phyloP scores from a whole-genome alignment of 2,329 filamentous ascomycete genomes.

The Penicillium olsonii region DNA sequence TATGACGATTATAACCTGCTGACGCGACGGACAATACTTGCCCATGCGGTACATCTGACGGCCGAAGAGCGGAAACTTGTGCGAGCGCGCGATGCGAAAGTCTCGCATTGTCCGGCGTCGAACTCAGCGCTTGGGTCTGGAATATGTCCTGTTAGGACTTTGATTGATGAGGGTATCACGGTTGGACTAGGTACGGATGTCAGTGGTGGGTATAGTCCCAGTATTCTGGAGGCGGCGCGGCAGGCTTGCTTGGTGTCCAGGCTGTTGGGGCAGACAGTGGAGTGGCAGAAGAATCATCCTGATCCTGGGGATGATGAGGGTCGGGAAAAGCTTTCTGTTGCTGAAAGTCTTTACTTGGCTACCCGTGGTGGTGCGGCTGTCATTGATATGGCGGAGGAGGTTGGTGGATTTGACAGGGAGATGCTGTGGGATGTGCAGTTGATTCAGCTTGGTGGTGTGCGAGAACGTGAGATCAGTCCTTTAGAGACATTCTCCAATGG shows the following conservation, averaged over 20 bases:
- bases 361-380: constrained; percentile 85
- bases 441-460: constrained; percentile 61
- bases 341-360: constrained; percentile 82
- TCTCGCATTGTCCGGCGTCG: constrained; percentile 78
- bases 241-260: constrained; percentile 79
- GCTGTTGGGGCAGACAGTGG: constrained; percentile 57
- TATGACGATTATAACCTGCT: constrained; percentile 76
- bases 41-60: constrained; percentile 78
- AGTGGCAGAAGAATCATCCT: constrained; percentile 19
- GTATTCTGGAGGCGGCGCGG: constrained; percentile 77
- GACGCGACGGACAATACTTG: constrained; percentile 73
- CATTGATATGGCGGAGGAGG: constrained; percentile 68
- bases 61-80: constrained; percentile 68
- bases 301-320: constrained; percentile 41
- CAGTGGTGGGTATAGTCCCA: constrained; percentile 80
- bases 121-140: constrained; percentile 84
- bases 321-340: constrained; percentile 70
- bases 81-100: constrained; percentile 60
- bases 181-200: constrained; percentile 91
- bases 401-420: constrained; percentile 82
- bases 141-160: constrained; percentile 69
- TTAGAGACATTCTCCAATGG: constrained; percentile 1
- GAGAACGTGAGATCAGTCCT: constrained; percentile 22
- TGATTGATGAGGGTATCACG: constrained; percentile 73
- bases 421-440: constrained; percentile 92